These are phyloP conservation scores for Colletotrichum costaricense DNA, from an alignment of 2,329 filamentous ascomycete species.

Conservation along the genomic window DNA sequence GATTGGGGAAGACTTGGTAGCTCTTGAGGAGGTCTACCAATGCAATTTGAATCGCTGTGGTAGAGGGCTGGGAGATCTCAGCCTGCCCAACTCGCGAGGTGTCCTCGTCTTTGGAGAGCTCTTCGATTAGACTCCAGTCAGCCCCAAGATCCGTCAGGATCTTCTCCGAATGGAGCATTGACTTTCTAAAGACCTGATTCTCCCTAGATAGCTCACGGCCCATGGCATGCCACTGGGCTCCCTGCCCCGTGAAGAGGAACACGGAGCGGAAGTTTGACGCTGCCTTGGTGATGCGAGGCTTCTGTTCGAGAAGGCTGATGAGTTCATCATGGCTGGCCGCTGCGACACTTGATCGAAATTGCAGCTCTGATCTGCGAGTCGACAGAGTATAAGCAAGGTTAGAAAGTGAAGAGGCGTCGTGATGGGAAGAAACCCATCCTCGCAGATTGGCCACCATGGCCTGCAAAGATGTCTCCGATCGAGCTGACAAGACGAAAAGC, in stretches of 20 bases:
- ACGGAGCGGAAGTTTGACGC: conserved; percentile 14
- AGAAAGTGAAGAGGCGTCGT: background rate
- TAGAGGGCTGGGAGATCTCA: conserved; percentile 44
- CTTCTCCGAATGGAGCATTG: background rate
- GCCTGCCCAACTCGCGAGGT: conserved; percentile 40
- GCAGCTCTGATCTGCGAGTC: background rate
- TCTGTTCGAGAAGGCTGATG: background rate
- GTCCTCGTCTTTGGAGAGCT: conserved; percentile 37
- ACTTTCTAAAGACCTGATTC: conserved; percentile 47
- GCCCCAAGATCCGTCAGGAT: conserved; percentile 37
- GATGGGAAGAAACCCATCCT: background rate
- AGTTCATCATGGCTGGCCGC: background rate
- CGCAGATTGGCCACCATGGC: background rate
- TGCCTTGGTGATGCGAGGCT: background rate
- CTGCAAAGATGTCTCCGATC: conserved; percentile 33
- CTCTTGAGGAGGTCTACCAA: conserved; percentile 42
- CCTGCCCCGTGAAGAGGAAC: conserved; percentile 42
- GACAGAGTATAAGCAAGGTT: conserved; percentile 30
- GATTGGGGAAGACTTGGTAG: conserved; percentile 46
- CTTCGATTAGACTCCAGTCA: conserved; percentile 38
- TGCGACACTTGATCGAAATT: background rate
- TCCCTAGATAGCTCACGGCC: conserved; percentile 45
- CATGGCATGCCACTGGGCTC: conserved; percentile 40
- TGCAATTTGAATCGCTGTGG: conserved; percentile 45
- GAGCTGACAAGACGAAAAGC: conserved; percentile 54